Evolutionary conservation across 2,329 filamentous ascomycete genomes (phyloP).

Genomic region (Hymenoscyphus salicellus): DNA sequence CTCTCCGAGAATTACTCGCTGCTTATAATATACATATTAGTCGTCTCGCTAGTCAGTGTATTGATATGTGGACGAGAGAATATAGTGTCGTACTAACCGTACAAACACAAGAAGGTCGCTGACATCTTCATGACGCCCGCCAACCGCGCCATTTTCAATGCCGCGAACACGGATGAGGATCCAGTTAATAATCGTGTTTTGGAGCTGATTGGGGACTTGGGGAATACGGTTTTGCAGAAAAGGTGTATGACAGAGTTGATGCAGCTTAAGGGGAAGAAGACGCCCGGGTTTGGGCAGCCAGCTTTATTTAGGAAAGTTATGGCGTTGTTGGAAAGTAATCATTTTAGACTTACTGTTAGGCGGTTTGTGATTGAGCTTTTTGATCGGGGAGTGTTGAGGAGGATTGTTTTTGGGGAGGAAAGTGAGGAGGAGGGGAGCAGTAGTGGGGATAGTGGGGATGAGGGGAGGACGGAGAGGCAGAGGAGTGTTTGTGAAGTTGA

Average conservation of each 20-base stretch:
- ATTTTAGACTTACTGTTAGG: conserved; percentile 81
- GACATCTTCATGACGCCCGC: conserved; percentile 41
- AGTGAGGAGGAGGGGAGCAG: conserved; percentile 35
- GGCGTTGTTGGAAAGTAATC: conserved; percentile 79
- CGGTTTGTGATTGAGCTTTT: conserved; percentile 93
- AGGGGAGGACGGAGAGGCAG: conserved; percentile 50
- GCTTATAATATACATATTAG: too few relatives aligned
- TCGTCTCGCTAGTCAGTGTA: too few relatives aligned
- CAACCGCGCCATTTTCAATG: conserved; percentile 45
- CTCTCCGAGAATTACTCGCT: conserved; percentile 79
- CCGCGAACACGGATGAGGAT: conserved; percentile 54
- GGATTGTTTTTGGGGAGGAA: conserved; percentile 73
- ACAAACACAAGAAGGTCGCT: conserved; percentile 42
- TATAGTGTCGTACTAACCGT: conserved; percentile 63
- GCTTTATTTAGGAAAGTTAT: conserved; percentile 82
- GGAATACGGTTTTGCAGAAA: conserved; percentile 90
- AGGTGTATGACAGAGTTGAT: conserved; percentile 78
- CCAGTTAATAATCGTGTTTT: conserved; percentile 70
- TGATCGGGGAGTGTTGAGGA: conserved; percentile 81
- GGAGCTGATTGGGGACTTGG: conserved; percentile 80
- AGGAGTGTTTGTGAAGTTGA: conserved; percentile 46
- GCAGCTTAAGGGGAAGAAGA: conserved; percentile 73
- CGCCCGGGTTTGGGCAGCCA: conserved; percentile 70
- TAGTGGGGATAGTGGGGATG: conserved; percentile 43
- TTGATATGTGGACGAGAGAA: too few relatives aligned